Percentiles rank a stretch among this genome's conserved stretches.
Evolutionary conservation across 176 grass and related monocot genomes (phyloP).

Genomic region (Avena sativa): DNA sequence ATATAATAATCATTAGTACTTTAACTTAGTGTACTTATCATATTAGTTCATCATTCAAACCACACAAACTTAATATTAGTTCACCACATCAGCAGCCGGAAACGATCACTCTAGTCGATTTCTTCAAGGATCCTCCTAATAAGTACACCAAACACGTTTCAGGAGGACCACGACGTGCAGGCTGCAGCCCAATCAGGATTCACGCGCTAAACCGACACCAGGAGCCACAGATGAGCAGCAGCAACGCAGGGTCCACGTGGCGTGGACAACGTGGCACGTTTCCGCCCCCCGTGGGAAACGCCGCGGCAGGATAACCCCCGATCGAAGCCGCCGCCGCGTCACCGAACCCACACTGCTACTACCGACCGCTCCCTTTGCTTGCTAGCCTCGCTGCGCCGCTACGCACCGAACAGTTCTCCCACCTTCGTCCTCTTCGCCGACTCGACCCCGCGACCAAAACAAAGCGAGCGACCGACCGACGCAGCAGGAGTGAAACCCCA

Average conservation of each 20-base stretch:
- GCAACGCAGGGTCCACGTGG: neutral
- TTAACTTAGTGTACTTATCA: too few species aligned
- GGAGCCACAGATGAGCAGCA: neutral
- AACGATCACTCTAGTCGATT: too few species aligned
- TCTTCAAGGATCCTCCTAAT: too few species aligned
- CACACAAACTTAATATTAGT: too few species aligned
- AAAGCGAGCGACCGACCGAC: conserved; percentile 14
- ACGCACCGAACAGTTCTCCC: neutral
- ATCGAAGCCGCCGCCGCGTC: neutral
- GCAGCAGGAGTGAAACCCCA: conserved; percentile 14
- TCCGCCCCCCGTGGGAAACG: conserved; percentile 5
- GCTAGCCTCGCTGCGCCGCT: neutral
- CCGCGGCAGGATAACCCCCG: conserved; percentile 7
- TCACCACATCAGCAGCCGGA: too few species aligned
- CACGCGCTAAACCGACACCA: conserved; percentile 1
- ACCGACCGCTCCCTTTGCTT: neutral
- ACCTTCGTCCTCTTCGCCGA: neutral
- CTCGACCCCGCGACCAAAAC: neutral
- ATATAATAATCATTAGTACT: too few species aligned
- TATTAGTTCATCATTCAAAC: too few species aligned
- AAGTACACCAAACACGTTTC: too few species aligned
- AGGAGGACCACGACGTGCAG: too few species aligned
- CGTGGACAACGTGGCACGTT: neutral
- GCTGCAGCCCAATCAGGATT: too few species aligned
- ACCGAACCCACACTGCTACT: neutral